Percentiles rank a stretch among this genome's conserved stretches.
phyloP scores from a whole-genome alignment of 1,284 basidiomycete genomes.

The Sparassis latifolia region DNA sequence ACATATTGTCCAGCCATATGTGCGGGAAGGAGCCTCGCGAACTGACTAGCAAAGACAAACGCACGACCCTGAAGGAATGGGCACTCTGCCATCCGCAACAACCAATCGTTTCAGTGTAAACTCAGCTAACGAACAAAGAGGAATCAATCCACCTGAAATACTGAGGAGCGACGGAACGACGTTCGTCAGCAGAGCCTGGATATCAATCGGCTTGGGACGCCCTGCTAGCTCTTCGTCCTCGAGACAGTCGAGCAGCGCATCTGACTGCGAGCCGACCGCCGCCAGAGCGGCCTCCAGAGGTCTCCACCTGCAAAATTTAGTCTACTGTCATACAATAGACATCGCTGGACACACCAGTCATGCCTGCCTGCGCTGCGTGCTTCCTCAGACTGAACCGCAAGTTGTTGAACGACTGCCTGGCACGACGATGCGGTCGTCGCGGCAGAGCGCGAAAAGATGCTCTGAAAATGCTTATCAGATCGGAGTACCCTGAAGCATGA shows the following conservation, averaged over 20 bases:
- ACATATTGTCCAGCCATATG: constrained; percentile 80
- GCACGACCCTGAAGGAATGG: constrained; percentile 92
- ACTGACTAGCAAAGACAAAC: constrained; percentile 94
- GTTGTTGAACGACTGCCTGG: constrained; percentile 50
- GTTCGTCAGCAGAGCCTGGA: constrained; percentile 69
- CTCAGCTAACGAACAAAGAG: not conserved
- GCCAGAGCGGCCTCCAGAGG: constrained; percentile 81
- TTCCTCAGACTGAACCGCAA: constrained; percentile 49
- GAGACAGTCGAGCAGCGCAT: constrained; percentile 69
- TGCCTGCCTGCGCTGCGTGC: constrained; percentile 42
- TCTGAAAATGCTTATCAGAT: not conserved
- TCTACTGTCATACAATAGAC: not conserved
- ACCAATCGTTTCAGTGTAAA: not conserved
- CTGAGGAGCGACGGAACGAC: constrained; percentile 76
- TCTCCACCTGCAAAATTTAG: constrained; percentile 66
- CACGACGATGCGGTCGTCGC: constrained; percentile 51
- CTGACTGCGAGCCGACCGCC: constrained; percentile 78
- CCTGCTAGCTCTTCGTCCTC: constrained; percentile 70
- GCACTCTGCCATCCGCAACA: constrained; percentile 41
- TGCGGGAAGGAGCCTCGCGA: constrained; percentile 65
- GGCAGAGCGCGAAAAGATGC: constrained; percentile 63
- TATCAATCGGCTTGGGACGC: constrained; percentile 63
- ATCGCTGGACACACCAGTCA: constrained; percentile 41
- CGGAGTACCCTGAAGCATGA: not conserved
- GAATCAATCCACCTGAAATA: constrained; percentile 44